phyloP scores from a whole-genome alignment of 129 eudicot genomes.

The Flaveria ramosissima region DNA sequence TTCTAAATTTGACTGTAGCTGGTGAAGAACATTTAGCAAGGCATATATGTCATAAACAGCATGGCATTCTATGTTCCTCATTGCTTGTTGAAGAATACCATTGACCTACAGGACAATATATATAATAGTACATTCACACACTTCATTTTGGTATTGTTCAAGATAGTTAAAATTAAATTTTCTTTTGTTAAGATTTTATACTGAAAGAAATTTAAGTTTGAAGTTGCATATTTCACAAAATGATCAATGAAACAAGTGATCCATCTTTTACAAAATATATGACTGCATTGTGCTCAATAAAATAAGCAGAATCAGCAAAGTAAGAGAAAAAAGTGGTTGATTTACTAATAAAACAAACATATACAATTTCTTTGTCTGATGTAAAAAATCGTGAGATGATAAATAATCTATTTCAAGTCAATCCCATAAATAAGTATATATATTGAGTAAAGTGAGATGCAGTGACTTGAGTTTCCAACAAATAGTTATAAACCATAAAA shows the following conservation, averaged over 20 bases:
- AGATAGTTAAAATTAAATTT: neutral
- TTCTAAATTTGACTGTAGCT: conserved; percentile 47
- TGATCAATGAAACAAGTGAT: neutral
- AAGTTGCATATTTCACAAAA: neutral
- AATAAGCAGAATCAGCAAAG: no score
- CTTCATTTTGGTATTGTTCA: neutral
- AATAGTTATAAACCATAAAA: neutral
- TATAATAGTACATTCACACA: conserved; percentile 10
- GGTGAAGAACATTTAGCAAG: conserved; percentile 63
- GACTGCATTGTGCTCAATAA: neutral
- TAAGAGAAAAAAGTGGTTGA: no score
- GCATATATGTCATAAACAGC: conserved; percentile 73
- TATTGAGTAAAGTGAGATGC: neutral
- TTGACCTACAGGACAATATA: conserved; percentile 45
- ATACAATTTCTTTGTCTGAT: neutral
- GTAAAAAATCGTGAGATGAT: neutral
- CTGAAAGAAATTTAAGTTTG: neutral
- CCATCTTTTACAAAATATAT: neutral
- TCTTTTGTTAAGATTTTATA: neutral
- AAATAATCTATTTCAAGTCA: neutral
- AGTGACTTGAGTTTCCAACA: conserved; percentile 2
- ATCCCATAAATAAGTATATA: neutral
- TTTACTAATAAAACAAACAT: neutral
- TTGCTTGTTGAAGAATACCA: conserved; percentile 40
- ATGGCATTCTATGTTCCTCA: conserved; percentile 63